These are phyloP conservation scores for Quercus mongolica DNA, from an alignment of 306 rosid species.

Conservation along the genomic window DNA sequence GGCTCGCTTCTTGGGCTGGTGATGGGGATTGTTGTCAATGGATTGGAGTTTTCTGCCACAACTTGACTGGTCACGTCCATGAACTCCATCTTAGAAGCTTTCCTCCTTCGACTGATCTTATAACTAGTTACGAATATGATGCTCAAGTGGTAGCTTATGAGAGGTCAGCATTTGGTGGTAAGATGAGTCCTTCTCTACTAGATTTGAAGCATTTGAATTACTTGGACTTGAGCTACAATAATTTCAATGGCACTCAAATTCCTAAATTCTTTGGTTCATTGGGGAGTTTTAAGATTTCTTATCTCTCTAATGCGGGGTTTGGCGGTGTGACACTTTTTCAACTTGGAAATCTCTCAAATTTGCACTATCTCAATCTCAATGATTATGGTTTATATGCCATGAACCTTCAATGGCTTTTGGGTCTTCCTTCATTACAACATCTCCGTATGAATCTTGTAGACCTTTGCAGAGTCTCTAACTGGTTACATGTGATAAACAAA, in stretches of 20 bases:
- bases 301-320: background rate
- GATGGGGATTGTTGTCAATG: too few relatives aligned
- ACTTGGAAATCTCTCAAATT: background rate
- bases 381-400: background rate
- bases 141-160: background rate
- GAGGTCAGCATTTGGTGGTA: background rate
- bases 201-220: background rate
- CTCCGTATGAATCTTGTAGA: too few relatives aligned
- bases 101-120: too few relatives aligned
- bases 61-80: too few relatives aligned
- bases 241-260: background rate
- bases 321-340: background rate
- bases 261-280: slow-evolving; percentile 21
- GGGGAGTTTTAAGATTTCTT: background rate
- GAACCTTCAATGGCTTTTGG: background rate
- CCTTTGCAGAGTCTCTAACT: too few relatives aligned
- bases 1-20: too few relatives aligned
- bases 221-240: slow-evolving; percentile 1
- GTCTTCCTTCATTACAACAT: too few relatives aligned
- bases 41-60: too few relatives aligned
- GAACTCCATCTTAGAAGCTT: too few relatives aligned
- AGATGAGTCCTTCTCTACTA: slow-evolving; percentile 11
- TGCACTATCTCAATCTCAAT: background rate
- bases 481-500: too few relatives aligned
- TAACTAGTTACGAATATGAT: too few relatives aligned